phyloP scores from a whole-genome alignment of 768 basidiomycete species.

The Paxillus ammoniavirescens region DNA sequence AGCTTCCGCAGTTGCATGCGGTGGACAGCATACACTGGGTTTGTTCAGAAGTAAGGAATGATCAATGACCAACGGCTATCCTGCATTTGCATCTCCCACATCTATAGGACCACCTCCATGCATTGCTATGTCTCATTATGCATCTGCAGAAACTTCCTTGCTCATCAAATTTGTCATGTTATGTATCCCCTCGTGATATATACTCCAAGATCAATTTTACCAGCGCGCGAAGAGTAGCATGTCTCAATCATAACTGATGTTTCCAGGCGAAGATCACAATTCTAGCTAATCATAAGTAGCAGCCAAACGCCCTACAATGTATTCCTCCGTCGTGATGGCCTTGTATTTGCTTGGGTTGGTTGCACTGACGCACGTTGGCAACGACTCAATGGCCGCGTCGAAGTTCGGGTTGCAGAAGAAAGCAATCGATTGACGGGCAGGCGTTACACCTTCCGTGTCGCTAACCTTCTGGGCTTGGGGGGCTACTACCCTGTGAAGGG shows the following conservation, averaged over 20 bases:
- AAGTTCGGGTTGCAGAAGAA: slow-evolving; percentile 88
- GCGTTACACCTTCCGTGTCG: slow-evolving; percentile 53
- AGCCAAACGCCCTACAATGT: slow-evolving; percentile 70
- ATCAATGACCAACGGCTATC: slow-evolving; percentile 2
- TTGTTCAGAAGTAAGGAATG: slow-evolving; percentile 62
- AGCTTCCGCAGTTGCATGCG: slow-evolving; percentile 55
- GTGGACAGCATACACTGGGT: slow-evolving; percentile 77
- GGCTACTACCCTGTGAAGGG: slow-evolving; percentile 80
- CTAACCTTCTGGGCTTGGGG: slow-evolving; percentile 53
- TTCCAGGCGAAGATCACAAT: not conserved
- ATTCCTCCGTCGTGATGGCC: slow-evolving; percentile 70
- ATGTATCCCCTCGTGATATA: slow-evolving; percentile 13
- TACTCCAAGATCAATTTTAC: slow-evolving; percentile 8
- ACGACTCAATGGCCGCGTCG: slow-evolving; percentile 61
- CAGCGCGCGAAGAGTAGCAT: not conserved
- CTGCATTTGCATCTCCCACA: slow-evolving; percentile 12
- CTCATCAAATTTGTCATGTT: slow-evolving; percentile 10
- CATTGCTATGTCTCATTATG: slow-evolving; percentile 13
- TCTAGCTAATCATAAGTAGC: slow-evolving; percentile 49
- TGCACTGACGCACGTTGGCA: slow-evolving; percentile 53
- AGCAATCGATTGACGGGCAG: slow-evolving; percentile 74
- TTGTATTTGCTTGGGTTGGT: slow-evolving; percentile 62
- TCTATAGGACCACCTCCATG: slow-evolving; percentile 16
- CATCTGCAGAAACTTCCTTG: slow-evolving; percentile 17
- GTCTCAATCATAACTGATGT: not conserved